These are phyloP conservation scores for Aspergillus leporis DNA, from an alignment of 495 filamentous ascomycete species.

Conservation along the genomic window DNA sequence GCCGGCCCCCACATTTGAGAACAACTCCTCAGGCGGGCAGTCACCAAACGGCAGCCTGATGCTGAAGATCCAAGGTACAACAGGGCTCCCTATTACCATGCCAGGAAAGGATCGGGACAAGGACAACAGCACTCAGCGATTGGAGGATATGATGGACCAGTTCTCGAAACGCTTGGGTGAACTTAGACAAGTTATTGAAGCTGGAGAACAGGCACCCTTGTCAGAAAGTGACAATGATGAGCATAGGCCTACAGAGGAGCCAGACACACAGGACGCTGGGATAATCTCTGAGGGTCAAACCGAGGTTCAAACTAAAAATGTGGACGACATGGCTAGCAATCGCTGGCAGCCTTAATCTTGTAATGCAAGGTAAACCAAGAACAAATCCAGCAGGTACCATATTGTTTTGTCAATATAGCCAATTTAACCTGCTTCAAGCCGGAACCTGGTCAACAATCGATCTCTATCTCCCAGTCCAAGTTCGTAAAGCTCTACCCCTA, in stretches of 20 bases:
- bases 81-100: constrained; percentile 30
- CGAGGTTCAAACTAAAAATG: neutral
- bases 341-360: neutral
- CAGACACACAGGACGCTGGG: neutral
- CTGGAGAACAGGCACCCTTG: constrained; percentile 15
- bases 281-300: neutral
- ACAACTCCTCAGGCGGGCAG: constrained; percentile 35
- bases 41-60: constrained; percentile 51
- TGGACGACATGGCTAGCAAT: neutral
- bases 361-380: neutral
- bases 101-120: constrained; percentile 32
- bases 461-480: neutral
- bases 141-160: constrained; percentile 60
- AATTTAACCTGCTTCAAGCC: neutral
- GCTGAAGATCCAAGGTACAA: constrained; percentile 65
- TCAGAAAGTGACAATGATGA: neutral
- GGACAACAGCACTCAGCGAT: constrained; percentile 36
- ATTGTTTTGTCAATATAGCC: neutral
- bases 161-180: constrained; percentile 67
- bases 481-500: neutral
- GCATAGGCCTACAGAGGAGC: neutral
- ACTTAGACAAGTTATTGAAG: constrained; percentile 47
- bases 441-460: no score
- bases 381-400: neutral
- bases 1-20: constrained; percentile 61